Percentiles rank a stretch among this genome's conserved stretches.
These are phyloP conservation scores for Imleria badia DNA, from an alignment of 768 basidiomycete species.

Conservation along the genomic window DNA sequence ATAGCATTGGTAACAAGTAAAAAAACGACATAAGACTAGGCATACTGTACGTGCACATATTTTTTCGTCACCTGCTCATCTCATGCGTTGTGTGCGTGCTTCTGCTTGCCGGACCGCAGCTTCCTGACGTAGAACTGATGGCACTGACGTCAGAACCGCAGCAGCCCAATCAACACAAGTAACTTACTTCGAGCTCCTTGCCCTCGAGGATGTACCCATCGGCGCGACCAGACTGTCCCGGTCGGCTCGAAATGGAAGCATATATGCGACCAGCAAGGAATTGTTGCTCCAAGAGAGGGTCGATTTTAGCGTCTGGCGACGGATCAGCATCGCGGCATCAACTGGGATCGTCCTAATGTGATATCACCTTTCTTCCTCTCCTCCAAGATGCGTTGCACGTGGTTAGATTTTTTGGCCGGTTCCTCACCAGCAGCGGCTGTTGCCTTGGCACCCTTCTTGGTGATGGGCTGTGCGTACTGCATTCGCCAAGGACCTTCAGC, in stretches of 20 bases:
- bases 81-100: slow-evolving; percentile 69
- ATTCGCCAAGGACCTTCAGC: slow-evolving; percentile 4
- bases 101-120: slow-evolving; percentile 91
- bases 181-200: slow-evolving; percentile 90
- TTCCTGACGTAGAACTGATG: slow-evolving; percentile 91
- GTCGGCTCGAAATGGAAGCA: slow-evolving; percentile 89
- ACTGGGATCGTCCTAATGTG: slow-evolving; percentile 2
- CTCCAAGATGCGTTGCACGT: slow-evolving; percentile 82
- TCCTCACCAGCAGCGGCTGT: slow-evolving; percentile 46
- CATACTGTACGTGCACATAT: background rate
- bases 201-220: slow-evolving; percentile 99
- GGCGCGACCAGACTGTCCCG: slow-evolving; percentile 93
- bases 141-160: slow-evolving; percentile 24
- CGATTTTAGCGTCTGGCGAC: slow-evolving; percentile 79
- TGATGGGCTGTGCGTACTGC: slow-evolving; percentile 93
- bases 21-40: background rate
- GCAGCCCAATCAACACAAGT: background rate
- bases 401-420: slow-evolving; percentile 83
- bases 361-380: slow-evolving; percentile 85
- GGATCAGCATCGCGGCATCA: slow-evolving; percentile 17
- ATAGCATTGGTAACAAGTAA: background rate
- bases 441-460: slow-evolving; percentile 79
- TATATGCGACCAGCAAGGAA: slow-evolving; percentile 96
- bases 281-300: slow-evolving; percentile 83
- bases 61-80: background rate